These are phyloP conservation scores for Synchytrium microbalum DNA, from an alignment of 371 early-diverging fungal genomes.

Conservation along the genomic window DNA sequence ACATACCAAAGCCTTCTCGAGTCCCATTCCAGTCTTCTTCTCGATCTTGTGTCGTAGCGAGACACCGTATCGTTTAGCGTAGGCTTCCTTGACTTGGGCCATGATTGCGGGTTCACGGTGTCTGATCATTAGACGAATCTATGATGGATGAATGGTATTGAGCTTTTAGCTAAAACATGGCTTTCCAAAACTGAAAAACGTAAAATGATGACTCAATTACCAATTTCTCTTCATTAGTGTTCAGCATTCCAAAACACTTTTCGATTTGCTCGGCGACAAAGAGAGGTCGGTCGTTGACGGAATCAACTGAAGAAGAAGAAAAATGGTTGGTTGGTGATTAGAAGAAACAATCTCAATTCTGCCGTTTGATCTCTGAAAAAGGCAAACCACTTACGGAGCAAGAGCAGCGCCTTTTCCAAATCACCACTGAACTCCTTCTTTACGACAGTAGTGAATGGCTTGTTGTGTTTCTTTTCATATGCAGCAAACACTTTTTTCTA, in stretches of 20 bases:
- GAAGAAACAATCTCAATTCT: neutral
- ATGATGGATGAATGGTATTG: neutral
- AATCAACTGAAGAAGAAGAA: constrained; percentile 4
- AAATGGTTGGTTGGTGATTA: too few relatives aligned
- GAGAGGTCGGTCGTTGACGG: constrained; percentile 26
- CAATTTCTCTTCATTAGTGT: constrained; percentile 39
- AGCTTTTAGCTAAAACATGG: too few relatives aligned
- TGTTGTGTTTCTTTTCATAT: constrained; percentile 32
- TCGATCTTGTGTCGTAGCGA: constrained; percentile 34
- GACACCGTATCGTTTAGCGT: constrained; percentile 29
- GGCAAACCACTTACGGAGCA: constrained; percentile 32
- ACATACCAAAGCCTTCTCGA: too few relatives aligned
- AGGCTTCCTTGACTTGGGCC: constrained; percentile 38
- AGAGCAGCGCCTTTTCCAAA: constrained; percentile 33
- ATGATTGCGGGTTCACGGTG: constrained; percentile 38
- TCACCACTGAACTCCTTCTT: constrained; percentile 48
- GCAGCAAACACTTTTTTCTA: constrained; percentile 24
- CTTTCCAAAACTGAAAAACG: neutral
- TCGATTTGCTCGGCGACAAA: constrained; percentile 41
- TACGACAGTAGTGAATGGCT: constrained; percentile 36
- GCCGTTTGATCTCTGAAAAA: neutral
- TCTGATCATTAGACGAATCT: constrained; percentile 25
- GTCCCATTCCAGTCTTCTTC: constrained; percentile 23
- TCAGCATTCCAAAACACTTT: constrained; percentile 42
- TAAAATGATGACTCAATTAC: constrained; percentile 19